Evolutionary conservation across 495 filamentous ascomycete species (phyloP).

Genomic region (Penicillium cinerascens): DNA sequence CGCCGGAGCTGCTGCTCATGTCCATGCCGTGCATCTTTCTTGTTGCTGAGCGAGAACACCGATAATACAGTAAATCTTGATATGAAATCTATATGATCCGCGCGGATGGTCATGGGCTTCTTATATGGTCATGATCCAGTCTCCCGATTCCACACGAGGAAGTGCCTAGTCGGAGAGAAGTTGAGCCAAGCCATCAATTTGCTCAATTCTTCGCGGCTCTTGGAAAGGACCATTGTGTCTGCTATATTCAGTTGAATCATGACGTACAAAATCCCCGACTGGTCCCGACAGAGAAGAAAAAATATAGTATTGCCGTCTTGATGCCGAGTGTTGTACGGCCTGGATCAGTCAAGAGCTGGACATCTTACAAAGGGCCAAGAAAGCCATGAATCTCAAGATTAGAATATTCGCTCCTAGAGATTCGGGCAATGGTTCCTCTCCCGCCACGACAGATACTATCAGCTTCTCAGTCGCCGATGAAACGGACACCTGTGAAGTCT

Average conservation of each 20-base stretch:
- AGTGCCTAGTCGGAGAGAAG: conserved; percentile 9
- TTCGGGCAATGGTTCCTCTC: not conserved
- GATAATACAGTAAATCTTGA: not conserved
- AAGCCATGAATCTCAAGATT: conserved; percentile 40
- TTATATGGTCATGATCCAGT: conserved; percentile 6
- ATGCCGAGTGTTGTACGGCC: not conserved
- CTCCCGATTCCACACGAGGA: not conserved
- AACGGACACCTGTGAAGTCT: conserved; percentile 8
- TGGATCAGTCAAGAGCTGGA: conserved; percentile 59
- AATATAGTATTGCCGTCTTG: not conserved
- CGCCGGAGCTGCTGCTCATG: conserved; percentile 11
- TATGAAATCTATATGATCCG: not conserved
- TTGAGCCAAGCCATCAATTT: conserved; percentile 10
- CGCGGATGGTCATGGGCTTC: not conserved
- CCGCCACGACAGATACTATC: not conserved
- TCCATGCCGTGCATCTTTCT: conserved; percentile 18
- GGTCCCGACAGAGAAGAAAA: not conserved
- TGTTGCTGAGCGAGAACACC: not conserved
- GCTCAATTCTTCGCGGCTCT: conserved; percentile 19
- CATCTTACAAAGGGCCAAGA: conserved; percentile 35
- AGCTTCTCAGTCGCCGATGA: not conserved
- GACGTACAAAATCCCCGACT: not conserved
- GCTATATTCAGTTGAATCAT: not conserved
- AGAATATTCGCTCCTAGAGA: conserved; percentile 56
- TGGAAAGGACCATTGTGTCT: not conserved